phyloP scores from a whole-genome alignment of 208 protist species.

The Trypanosomatidae sp. region DNA sequence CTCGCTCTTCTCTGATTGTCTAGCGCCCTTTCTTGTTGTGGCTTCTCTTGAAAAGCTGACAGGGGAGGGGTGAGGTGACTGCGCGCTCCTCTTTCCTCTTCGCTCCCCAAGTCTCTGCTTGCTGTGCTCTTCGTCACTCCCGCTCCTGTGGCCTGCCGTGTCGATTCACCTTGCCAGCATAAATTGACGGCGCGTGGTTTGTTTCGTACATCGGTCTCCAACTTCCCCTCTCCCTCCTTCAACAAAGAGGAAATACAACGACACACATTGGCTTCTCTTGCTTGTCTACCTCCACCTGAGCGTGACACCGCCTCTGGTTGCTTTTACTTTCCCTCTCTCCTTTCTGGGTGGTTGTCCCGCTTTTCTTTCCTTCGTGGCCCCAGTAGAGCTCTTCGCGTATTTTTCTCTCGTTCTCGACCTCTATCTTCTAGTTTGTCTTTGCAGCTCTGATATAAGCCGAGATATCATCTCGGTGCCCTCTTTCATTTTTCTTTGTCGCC shows the following conservation, averaged over 20 bases:
- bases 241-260: background rate
- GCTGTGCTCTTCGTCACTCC: background rate
- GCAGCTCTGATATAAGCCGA: background rate
- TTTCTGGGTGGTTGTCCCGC: background rate
- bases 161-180: background rate
- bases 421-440: background rate
- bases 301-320: background rate
- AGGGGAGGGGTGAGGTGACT: background rate
- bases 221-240: background rate
- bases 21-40: background rate
- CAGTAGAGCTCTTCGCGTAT: background rate
- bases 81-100: background rate
- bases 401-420: background rate
- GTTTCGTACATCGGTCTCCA: background rate
- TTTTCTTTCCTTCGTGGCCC: background rate
- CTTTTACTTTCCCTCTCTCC: background rate
- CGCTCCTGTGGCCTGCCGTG: background rate
- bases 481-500: background rate
- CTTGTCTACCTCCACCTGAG: background rate
- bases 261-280: background rate
- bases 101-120: background rate
- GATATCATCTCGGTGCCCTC: background rate
- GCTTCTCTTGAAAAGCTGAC: background rate
- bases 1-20: background rate
- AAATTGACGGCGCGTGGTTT: background rate